Conservation (phyloP, 2,329 filamentous ascomycete genomes). For the Aspergillus brasiliensis region DNA sequence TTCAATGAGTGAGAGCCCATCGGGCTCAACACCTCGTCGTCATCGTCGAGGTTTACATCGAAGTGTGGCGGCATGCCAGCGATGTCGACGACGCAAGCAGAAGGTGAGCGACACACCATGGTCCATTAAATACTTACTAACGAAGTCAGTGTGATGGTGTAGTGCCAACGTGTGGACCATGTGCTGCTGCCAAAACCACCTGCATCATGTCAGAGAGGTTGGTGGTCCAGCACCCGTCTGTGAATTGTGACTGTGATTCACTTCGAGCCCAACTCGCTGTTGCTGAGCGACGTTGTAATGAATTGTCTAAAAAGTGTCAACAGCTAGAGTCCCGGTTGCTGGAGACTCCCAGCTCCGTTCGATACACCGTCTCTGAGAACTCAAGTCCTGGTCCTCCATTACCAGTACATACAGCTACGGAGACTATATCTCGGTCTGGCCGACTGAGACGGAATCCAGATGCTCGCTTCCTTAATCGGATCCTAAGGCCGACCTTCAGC, state of each 20-base stretch:
- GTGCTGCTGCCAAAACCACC: not conserved
- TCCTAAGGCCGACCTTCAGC: constrained; percentile 7
- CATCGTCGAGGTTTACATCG: constrained; percentile 21
- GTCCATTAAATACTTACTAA: not conserved
- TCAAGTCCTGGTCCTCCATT: not conserved
- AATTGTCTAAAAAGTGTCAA: not conserved
- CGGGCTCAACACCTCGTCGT: constrained; percentile 12
- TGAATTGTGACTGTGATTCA: constrained; percentile 6
- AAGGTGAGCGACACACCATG: not conserved
- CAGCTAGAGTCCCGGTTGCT: not conserved
- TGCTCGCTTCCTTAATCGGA: not conserved
- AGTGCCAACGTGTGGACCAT: constrained; percentile 7
- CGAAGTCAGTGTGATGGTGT: constrained; percentile 5
- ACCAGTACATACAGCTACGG: not conserved
- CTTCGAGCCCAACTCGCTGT: not conserved
- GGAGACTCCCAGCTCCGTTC: not conserved
- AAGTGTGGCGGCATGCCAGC: constrained; percentile 26
- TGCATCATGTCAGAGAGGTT: constrained; percentile 9
- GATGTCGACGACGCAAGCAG: constrained; percentile 22
- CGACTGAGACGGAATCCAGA: not conserved
- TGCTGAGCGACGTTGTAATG: constrained; percentile 1
- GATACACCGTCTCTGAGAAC: not conserved
- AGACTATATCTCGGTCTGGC: not conserved
- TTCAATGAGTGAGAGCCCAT: not conserved
- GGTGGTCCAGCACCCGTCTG: not conserved